Evolutionary conservation across 2,329 filamentous ascomycete genomes (phyloP), one percentile per base, ranked within the genome.

Genomic region (Pseudogymnoascus sp.): DNA sequence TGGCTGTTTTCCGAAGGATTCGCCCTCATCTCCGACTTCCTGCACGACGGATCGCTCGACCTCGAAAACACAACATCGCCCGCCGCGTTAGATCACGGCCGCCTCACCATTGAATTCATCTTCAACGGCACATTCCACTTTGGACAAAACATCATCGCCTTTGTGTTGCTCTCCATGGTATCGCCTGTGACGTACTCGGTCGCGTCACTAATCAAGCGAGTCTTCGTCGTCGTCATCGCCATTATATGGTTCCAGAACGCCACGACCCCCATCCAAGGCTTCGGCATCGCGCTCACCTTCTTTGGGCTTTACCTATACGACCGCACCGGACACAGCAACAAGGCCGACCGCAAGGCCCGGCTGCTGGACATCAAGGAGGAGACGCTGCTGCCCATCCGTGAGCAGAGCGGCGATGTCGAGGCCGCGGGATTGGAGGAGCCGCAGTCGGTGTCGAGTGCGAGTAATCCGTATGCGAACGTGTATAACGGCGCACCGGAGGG

Each of bases 61-160:
- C 72, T 87, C 43, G 78, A 73, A 57, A 72, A 77, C 41, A 76
- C 75, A 22, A 11, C 43, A 8, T 53, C 43, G n/a, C 85, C 87
- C 35, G 80, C 92, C 28, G 84, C 88, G 11, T 87, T 89, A 68
- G 88, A 90, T 65, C 87, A 92, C 63, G 90, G 88, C 25, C 84
- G 90, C 2, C 73, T 88, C 47, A 77, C 81, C 0, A 70, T 95
- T n/a, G 94, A 99, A 71, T 97, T 96, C 72, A 73, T 97, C 59
- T 97, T 99, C 80, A 99, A 99, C 73, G 94, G 94, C 61, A 87
- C 91, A 3, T 97, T 96, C 71, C 94, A 99, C 75, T 99, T 97
- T 73, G 90, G 85, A 14, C 94, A 99, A 71, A 97, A 96, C 71
- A 95, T 99, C 60, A 82, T 99, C 60, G 94, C 94, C 0, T 99